A percentile compares a stretch with the other conserved stretches of the same genome.
phyloP scores from a whole-genome alignment of 176 grass and related monocot species.

The Guadua angustifolia region DNA sequence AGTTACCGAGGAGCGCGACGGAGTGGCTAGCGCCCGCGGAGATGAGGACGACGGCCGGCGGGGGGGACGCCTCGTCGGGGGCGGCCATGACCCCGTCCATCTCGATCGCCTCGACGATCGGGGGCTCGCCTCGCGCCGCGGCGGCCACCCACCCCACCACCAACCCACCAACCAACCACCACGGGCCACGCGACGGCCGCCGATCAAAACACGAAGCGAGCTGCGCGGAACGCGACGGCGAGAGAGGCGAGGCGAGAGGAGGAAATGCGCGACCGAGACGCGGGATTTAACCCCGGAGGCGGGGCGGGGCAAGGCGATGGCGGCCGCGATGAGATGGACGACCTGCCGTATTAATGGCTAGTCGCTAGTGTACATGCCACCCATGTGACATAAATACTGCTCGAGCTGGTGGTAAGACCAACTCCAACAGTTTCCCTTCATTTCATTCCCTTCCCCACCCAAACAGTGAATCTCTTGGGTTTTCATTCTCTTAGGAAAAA shows the following conservation, averaged over 20 bases:
- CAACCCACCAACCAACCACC: not conserved
- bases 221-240: constrained; percentile 14
- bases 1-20: constrained; percentile 86
- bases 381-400: constrained; percentile 27
- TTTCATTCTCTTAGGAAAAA: no score
- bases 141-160: not conserved
- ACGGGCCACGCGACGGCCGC: not conserved
- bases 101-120: constrained; percentile 18
- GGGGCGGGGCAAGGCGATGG: not conserved
- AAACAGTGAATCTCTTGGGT: no score
- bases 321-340: constrained; percentile 51
- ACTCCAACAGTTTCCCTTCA: no score
- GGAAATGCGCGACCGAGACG: constrained; percentile 20
- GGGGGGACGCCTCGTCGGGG: constrained; percentile 29
- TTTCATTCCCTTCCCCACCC: no score
- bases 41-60: constrained; percentile 62
- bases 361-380: constrained; percentile 25
- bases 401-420: no score
- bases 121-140: not conserved
- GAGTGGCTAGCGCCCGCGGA: constrained; percentile 97
- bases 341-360: constrained; percentile 51
- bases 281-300: constrained; percentile 40
- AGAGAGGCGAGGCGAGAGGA: not conserved
- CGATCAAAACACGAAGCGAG: not conserved
- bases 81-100: constrained; percentile 48